Evolutionary conservation across 2,329 filamentous ascomycete genomes (phyloP).

Genomic region (Fusarium sp.): DNA sequence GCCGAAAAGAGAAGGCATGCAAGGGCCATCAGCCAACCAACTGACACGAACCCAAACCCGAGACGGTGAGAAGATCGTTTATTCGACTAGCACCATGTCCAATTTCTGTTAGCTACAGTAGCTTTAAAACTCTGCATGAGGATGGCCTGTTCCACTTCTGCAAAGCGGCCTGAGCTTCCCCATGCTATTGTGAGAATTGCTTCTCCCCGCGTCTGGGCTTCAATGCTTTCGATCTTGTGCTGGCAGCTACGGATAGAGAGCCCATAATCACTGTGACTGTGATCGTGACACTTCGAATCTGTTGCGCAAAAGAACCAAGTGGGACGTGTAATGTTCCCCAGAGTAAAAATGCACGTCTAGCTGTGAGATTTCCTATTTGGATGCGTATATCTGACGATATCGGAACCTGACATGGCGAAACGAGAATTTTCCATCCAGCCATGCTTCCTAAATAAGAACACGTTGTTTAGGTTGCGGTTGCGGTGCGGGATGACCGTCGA

Average conservation of each 20-base stretch:
- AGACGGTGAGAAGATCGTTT: slow-evolving; percentile 30
- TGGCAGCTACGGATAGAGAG: not conserved
- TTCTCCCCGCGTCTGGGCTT: slow-evolving; percentile 35
- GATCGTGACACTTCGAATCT: not conserved
- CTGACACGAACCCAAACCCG: slow-evolving; percentile 24
- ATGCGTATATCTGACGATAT: slow-evolving; percentile 20
- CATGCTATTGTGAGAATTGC: slow-evolving; percentile 12
- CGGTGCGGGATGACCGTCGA: slow-evolving; percentile 11
- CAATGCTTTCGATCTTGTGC: slow-evolving; percentile 19
- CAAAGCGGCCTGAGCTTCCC: slow-evolving; percentile 30
- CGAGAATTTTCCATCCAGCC: slow-evolving; percentile 22
- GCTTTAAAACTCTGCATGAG: slow-evolving; percentile 31
- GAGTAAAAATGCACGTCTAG: slow-evolving; percentile 22
- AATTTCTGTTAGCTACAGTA: slow-evolving; percentile 15
- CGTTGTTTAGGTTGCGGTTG: slow-evolving; percentile 14
- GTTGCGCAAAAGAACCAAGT: slow-evolving; percentile 8
- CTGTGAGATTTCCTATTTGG: slow-evolving; percentile 18
- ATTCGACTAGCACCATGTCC: slow-evolving; percentile 28
- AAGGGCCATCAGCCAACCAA: slow-evolving; percentile 36
- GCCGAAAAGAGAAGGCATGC: slow-evolving; percentile 33
- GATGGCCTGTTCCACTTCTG: slow-evolving; percentile 34
- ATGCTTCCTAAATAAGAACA: slow-evolving; percentile 29
- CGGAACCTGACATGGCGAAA: slow-evolving; percentile 14
- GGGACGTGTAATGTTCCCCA: slow-evolving; percentile 23
- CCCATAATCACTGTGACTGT: slow-evolving; percentile 13